Evolutionary conservation across 345 rosid genomes (phyloP), one percentile per base, ranked within the genome.

Genomic region (Mercurialis annua): DNA sequence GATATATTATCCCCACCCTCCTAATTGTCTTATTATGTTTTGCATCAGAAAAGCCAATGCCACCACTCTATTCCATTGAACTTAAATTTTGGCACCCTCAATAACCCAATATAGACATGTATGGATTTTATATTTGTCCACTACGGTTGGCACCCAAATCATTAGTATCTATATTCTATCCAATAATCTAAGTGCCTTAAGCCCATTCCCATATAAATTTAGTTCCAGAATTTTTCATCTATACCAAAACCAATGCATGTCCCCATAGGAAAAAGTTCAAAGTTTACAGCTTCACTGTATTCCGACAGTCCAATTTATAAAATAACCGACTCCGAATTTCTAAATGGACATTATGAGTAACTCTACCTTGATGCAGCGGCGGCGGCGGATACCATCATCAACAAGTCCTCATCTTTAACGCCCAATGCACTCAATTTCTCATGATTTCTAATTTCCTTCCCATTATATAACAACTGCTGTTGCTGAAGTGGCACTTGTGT

Each of bases 381-480:
- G 54, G 87, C 63, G 61, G 55, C 64, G 6, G 95, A 82, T 65
- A 87, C 86, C 96, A 94, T 87, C 99, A 94, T 94, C 73, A 94
- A 50, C 77, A 94, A 80, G 81, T 94, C 99, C 72, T 94, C 93
- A 66, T 91, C 87, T 72, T 86, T 94, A 52, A 91, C 87, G 60
- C 98, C 99, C 74, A 91, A 68, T 12, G 86, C 87, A 81, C 95
- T 84, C 77, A 93, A 73, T 78, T 89, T 90, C 65, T 91, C 96
- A 8, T 68, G 72, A 67, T 91, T 87, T 76, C 77, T 74, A 76
- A 86, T 84, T 81, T 94, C 99, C 71, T 65, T 86, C 67, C 99
- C 99, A 71, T 90, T 88, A 71, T 70, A 86, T 33, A 91, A 86
- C 78, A 91, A 82, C 80, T 89, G 96, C 75, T 91, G 99, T 76